Evolutionary conservation across 495 filamentous ascomycete species (phyloP).

Genomic region (Hypoxylon intermedium): DNA sequence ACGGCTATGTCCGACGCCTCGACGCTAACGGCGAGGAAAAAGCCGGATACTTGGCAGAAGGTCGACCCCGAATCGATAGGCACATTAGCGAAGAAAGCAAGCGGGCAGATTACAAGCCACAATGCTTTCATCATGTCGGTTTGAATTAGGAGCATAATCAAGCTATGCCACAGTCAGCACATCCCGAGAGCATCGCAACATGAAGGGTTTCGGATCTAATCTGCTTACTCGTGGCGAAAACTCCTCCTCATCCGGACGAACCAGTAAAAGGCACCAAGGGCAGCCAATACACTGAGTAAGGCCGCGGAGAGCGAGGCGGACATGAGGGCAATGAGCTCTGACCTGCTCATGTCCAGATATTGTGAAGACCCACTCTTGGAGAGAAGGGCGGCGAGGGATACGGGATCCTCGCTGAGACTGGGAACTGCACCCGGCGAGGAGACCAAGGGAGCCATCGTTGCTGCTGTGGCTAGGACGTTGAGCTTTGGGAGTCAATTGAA

Average conservation of each 20-base stretch:
- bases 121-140: constrained; percentile 72
- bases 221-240: constrained; percentile 76
- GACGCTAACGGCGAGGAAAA: constrained; percentile 66
- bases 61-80: constrained; percentile 55
- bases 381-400: not conserved
- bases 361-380: constrained; percentile 6
- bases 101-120: constrained; percentile 69
- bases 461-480: constrained; percentile 9
- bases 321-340: constrained; percentile 32
- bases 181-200: not conserved
- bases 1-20: constrained; percentile 74
- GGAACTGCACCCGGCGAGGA: constrained; percentile 12
- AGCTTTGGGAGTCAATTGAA: constrained; percentile 16
- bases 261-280: constrained; percentile 68
- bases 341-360: not conserved
- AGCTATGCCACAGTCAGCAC: constrained; percentile 51
- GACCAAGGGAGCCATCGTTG: constrained; percentile 36
- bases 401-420: constrained; percentile 10
- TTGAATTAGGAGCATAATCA: constrained; percentile 74
- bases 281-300: constrained; percentile 60
- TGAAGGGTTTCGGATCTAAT: not conserved
- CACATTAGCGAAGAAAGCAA: constrained; percentile 57
- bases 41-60: constrained; percentile 74
- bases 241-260: constrained; percentile 74
- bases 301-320: constrained; percentile 44